These are phyloP conservation scores for Fallopia convolvulus DNA, from an alignment of 148 eudicot genomes.

Conservation along the genomic window DNA sequence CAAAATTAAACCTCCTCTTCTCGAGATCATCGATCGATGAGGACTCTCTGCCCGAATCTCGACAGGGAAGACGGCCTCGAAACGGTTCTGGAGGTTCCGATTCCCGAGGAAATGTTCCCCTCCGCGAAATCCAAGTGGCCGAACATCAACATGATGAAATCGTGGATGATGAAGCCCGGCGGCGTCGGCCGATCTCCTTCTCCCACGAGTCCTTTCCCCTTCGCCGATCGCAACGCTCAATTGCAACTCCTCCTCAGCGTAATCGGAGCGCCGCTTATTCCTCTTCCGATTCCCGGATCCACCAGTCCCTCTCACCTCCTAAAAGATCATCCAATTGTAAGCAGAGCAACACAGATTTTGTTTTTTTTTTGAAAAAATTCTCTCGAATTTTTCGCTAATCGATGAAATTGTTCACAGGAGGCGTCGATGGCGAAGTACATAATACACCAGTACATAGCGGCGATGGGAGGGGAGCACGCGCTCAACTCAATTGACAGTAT, in stretches of 20 bases:
- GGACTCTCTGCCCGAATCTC: constrained; percentile 74
- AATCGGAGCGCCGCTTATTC: constrained; percentile 82
- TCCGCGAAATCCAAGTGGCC: constrained; percentile 35
- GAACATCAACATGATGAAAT: constrained; percentile 39
- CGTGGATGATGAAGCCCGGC: constrained; percentile 32
- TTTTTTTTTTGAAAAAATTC: not conserved
- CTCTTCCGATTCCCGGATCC: constrained; percentile 51
- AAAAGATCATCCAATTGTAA: constrained; percentile 76
- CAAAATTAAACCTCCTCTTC: not conserved
- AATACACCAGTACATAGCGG: constrained; percentile 88
- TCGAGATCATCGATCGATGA: constrained; percentile 26
- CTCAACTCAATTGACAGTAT: constrained; percentile 68
- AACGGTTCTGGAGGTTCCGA: constrained; percentile 86
- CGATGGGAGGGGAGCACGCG: constrained; percentile 77
- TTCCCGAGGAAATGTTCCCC: constrained; percentile 74
- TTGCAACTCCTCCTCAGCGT: constrained; percentile 79
- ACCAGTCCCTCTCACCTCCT: constrained; percentile 18
- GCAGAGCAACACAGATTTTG: constrained; percentile 9
- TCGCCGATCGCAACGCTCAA: constrained; percentile 25
- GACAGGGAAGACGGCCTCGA: constrained; percentile 77
- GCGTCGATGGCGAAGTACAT: constrained; percentile 90
- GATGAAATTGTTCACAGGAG: constrained; percentile 35
- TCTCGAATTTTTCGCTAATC: not conserved
- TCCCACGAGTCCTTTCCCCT: constrained; percentile 23
- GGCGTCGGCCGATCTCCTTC: constrained; percentile 21